These are phyloP conservation scores for Fomitopsis pulvina DNA, from an alignment of 768 basidiomycete species.

Conservation along the genomic window DNA sequence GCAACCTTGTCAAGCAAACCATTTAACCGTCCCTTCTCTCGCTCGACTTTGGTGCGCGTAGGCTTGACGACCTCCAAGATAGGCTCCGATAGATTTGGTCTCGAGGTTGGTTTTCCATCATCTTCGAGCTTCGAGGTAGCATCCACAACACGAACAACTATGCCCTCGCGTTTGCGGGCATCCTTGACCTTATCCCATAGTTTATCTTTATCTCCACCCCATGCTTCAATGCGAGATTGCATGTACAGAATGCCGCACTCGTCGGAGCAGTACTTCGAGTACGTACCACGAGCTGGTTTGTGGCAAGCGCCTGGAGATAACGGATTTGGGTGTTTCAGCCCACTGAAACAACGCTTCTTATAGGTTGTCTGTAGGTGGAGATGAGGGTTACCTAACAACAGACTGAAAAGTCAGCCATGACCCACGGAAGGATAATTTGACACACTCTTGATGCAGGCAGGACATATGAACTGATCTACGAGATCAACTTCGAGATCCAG, in stretches of 20 bases:
- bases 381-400: conserved; percentile 41
- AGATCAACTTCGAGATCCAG: conserved; percentile 78
- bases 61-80: conserved; percentile 24
- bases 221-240: conserved; percentile 55
- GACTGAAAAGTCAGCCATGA: neutral
- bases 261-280: conserved; percentile 90
- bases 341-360: conserved; percentile 71
- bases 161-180: conserved; percentile 64
- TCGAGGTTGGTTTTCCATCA: conserved; percentile 3
- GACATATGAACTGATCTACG: conserved; percentile 90
- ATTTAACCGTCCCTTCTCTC: conserved; percentile 52
- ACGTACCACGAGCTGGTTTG: conserved; percentile 70
- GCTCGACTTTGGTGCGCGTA: conserved; percentile 41
- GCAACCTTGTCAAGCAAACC: conserved; percentile 50
- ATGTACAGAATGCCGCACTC: conserved; percentile 78
- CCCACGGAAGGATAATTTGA: conserved; percentile 11
- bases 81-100: conserved; percentile 2
- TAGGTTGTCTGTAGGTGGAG: conserved; percentile 67
- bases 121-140: conserved; percentile 5
- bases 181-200: conserved; percentile 73
- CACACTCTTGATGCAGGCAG: conserved; percentile 70
- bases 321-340: conserved; percentile 57
- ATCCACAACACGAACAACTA: conserved; percentile 39
- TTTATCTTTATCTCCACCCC: conserved; percentile 57
- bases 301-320: conserved; percentile 65